These are phyloP conservation scores for Botrytis fragariae DNA, from an alignment of 2,329 filamentous ascomycete genomes.

Conservation along the genomic window DNA sequence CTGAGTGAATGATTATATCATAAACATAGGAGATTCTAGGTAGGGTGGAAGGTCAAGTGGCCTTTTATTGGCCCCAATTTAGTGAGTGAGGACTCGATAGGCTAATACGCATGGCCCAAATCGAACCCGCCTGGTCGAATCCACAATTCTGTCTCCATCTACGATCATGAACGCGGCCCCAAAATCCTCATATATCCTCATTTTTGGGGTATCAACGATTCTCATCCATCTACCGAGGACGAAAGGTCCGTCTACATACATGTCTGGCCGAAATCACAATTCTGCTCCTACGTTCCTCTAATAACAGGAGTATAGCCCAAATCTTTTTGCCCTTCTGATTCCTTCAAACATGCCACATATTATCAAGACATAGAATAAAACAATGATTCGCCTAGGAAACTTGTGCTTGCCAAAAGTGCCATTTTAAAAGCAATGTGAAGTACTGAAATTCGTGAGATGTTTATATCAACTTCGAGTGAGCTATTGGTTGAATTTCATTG, in stretches of 20 bases:
- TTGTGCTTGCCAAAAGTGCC: neutral
- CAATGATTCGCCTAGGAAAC: neutral
- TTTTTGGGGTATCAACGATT: neutral
- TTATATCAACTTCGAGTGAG: neutral
- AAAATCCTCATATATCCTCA: neutral
- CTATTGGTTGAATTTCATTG: neutral
- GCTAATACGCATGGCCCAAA: neutral
- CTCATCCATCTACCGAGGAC: neutral
- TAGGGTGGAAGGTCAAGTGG: neutral
- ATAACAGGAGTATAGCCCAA: neutral
- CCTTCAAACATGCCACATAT: neutral
- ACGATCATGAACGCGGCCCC: neutral
- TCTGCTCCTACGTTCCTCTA: neutral
- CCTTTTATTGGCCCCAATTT: neutral
- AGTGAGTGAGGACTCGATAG: neutral
- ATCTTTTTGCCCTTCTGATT: neutral
- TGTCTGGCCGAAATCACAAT: neutral
- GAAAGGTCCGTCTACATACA: neutral
- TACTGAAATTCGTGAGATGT: neutral
- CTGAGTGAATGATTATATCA: conserved; percentile 13
- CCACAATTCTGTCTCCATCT: neutral
- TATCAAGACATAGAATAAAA: neutral
- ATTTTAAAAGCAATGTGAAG: neutral
- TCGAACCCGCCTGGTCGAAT: neutral
- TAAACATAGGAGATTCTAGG: neutral